Percentiles rank a stretch among this genome's conserved stretches.
phyloP scores from a whole-genome alignment of 306 rosid genomes.

The Vicia faba region DNA sequence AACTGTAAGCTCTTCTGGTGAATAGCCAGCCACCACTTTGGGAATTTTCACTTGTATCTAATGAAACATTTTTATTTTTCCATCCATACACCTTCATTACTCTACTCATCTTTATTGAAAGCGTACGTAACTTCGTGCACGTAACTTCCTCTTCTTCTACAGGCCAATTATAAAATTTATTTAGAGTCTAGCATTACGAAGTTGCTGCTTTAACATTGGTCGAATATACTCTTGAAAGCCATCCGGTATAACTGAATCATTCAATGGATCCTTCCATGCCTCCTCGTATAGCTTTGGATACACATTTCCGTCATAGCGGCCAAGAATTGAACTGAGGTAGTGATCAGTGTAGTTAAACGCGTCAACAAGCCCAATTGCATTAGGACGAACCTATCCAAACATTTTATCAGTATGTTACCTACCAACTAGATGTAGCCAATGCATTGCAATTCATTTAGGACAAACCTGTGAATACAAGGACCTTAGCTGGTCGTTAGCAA shows the following conservation, averaged over 20 bases:
- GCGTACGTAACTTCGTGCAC: constrained; percentile 13
- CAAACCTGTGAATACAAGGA: constrained; percentile 85
- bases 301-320: constrained; percentile 87
- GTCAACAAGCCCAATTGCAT: constrained; percentile 81
- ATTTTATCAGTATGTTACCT: constrained; percentile 31
- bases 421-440: constrained; percentile 13
- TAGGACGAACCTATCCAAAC: constrained; percentile 78
- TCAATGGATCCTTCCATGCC: constrained; percentile 98
- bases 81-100: constrained; percentile 18
- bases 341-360: constrained; percentile 90
- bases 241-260: constrained; percentile 83
- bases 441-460: constrained; percentile 21
- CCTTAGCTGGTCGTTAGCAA: constrained; percentile 82
- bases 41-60: neutral
- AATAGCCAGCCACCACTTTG: constrained; percentile 7
- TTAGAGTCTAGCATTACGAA: constrained; percentile 87
- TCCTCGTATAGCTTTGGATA: constrained; percentile 87
- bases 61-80: constrained; percentile 26
- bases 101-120: constrained; percentile 2
- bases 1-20: constrained; percentile 4
- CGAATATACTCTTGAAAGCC: constrained; percentile 76
- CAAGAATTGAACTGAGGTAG: constrained; percentile 85
- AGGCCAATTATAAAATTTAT: neutral
- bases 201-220: constrained; percentile 92
- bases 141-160: constrained; percentile 6